These are phyloP conservation scores for Rosa multiflora DNA, from an alignment of 306 rosid species.

Conservation along the genomic window DNA sequence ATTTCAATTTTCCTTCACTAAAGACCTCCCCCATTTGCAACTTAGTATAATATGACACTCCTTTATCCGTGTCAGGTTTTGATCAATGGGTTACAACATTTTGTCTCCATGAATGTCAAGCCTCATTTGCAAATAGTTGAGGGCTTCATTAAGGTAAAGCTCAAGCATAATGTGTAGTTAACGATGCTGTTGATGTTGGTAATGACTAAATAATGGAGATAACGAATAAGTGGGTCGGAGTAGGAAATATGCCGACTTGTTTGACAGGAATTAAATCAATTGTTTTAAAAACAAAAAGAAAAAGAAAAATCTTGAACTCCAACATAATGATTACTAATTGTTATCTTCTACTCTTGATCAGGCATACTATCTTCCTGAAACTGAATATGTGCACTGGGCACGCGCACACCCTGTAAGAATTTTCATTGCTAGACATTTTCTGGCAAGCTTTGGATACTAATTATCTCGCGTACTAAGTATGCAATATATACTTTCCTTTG, in stretches of 20 bases:
- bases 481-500: slow-evolving; percentile 19
- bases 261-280: neutral
- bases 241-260: neutral
- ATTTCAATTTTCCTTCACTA: neutral
- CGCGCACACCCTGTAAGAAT: slow-evolving; percentile 81
- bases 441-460: neutral
- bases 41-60: slow-evolving; percentile 24
- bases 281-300: neutral
- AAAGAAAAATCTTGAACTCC: neutral
- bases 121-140: slow-evolving; percentile 85
- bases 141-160: slow-evolving; percentile 85
- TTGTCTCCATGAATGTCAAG: slow-evolving; percentile 68
- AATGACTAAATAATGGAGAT: neutral
- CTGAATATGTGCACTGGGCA: slow-evolving; percentile 94
- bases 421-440: slow-evolving; percentile 6
- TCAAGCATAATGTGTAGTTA: neutral
- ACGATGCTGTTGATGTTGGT: neutral
- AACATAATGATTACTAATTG: neutral
- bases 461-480: neutral
- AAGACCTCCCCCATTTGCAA: slow-evolving; percentile 17
- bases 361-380: slow-evolving; percentile 98
- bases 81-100: slow-evolving; percentile 93
- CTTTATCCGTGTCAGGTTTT: slow-evolving; percentile 64
- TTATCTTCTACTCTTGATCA: slow-evolving; percentile 39
- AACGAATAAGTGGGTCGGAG: neutral